Evolutionary conservation across 2,329 filamentous ascomycete species (phyloP), one percentile per base, ranked within the genome.

Genomic region (Trichoderma brevicompactum): DNA sequence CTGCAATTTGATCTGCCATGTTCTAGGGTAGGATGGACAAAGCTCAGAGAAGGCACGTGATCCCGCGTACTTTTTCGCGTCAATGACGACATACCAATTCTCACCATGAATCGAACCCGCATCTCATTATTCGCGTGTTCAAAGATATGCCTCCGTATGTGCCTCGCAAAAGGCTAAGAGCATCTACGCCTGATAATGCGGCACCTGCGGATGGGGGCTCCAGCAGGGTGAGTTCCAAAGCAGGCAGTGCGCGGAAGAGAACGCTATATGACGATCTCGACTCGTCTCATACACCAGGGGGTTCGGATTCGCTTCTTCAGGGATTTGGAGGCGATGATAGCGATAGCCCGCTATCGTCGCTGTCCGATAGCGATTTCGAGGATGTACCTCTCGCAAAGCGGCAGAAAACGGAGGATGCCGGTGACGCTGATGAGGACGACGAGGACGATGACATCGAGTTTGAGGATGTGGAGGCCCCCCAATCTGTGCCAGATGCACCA

Each of bases 71-170:
- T 44, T 49, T 64, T 65, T 68, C 71, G 71, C 66, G 68, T 72
- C 70, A 58, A 73, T 75, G 72, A 75, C 73, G 73, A 64, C 64
- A 66, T 53, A 19, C 36, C n/a, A 38, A 5, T 54, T 54, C n/a
- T 52, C n/a, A 38, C 19, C 17, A 3, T 19, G 40, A 44, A 5
- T 50, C 49, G 40, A 44, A 43, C 28, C 41, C 40, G 8, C 49
- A 46, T 7, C 49, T n/a, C 17, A 32, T 13, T 5, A 46, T 13
- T 54, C 28, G 60, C 60, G 49, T 43, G n/a, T 32, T 19, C 10
- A 5, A 43, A 64, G 58, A 65, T 28, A 92, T 92, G 89, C 88
- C 90, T 72, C 89, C 90, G 28, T 79, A 85, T 69, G 81, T 91
- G 15, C 82, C 88, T 55, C 87, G 88, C 70, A 93, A 92, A 78